Conservation (phyloP, 352 stramenopile species). For the Globisporangium megalacanthum region DNA sequence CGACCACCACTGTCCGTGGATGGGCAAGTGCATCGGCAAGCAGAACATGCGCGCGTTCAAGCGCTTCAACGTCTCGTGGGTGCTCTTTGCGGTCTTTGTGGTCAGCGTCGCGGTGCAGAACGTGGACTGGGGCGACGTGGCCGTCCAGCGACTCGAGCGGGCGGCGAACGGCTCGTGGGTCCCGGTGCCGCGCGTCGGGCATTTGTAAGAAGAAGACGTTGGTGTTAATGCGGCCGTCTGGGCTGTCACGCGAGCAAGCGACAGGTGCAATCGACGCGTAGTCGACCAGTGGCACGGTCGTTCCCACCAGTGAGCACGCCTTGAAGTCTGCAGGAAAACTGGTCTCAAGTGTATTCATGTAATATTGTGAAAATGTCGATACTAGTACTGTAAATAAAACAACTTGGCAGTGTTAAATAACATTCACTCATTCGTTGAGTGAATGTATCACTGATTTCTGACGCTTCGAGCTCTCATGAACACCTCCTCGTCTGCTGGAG, state of each 20-base stretch:
- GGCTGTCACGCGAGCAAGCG: too few species aligned
- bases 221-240: too few species aligned
- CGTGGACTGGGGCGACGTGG: conserved; percentile 38
- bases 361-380: too few species aligned
- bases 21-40: conserved; percentile 86
- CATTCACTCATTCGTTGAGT: background rate
- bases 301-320: too few species aligned
- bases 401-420: background rate
- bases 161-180: conserved; percentile 22
- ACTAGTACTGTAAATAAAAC: too few species aligned
- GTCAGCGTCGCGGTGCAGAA: conserved; percentile 51
- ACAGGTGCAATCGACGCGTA: too few species aligned
- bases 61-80: conserved; percentile 81
- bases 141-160: conserved; percentile 31
- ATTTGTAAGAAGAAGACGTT: background rate
- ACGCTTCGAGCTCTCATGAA: background rate
- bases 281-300: too few species aligned
- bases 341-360: too few species aligned
- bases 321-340: too few species aligned
- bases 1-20: conserved; percentile 93
- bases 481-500: background rate
- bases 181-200: background rate
- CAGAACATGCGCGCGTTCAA: conserved; percentile 82
- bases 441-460: background rate
- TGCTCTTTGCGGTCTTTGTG: conserved; percentile 83